Conservation (phyloP, 495 filamentous ascomycete species). For the Bombardia bombarda region DNA sequence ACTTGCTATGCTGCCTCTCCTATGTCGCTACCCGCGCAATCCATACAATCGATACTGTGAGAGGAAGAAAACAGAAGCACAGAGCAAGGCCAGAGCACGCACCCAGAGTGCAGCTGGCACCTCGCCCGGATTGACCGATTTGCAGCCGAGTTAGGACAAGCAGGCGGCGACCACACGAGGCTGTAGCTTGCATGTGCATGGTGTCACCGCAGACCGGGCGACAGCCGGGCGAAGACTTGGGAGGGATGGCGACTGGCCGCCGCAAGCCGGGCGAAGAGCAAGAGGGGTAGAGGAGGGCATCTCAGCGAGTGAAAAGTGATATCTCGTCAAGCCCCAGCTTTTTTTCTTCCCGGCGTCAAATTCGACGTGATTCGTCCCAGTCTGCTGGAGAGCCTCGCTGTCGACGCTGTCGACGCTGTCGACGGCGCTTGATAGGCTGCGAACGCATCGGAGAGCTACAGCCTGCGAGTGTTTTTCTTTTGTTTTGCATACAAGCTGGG, state of each 20-base stretch:
- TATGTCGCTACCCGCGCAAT: neutral
- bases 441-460: conserved; percentile 7
- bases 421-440: conserved; percentile 4
- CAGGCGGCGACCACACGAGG: conserved; percentile 12
- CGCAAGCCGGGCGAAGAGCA: too few species aligned
- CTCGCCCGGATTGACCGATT: neutral
- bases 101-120: too few species aligned
- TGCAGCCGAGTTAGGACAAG: conserved; percentile 16
- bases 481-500: conserved; percentile 17
- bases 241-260: neutral
- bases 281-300: too few species aligned
- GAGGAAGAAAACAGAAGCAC: neutral
- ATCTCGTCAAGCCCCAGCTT: too few species aligned
- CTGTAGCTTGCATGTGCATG: conserved; percentile 16
- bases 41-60: conserved; percentile 1
- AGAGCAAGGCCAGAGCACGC: too few species aligned
- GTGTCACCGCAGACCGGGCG: too few species aligned
- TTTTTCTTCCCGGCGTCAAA: too few species aligned
- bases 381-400: conserved; percentile 15
- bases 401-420: neutral
- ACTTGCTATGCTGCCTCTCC: neutral
- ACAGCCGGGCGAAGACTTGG: too few species aligned
- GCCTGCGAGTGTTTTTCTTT: conserved; percentile 6
- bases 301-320: too few species aligned
- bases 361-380: too few species aligned